Evolutionary conservation across 1,284 basidiomycete genomes (phyloP), one percentile per base, ranked within the genome.

Genomic region (Leccinum solheimii): DNA sequence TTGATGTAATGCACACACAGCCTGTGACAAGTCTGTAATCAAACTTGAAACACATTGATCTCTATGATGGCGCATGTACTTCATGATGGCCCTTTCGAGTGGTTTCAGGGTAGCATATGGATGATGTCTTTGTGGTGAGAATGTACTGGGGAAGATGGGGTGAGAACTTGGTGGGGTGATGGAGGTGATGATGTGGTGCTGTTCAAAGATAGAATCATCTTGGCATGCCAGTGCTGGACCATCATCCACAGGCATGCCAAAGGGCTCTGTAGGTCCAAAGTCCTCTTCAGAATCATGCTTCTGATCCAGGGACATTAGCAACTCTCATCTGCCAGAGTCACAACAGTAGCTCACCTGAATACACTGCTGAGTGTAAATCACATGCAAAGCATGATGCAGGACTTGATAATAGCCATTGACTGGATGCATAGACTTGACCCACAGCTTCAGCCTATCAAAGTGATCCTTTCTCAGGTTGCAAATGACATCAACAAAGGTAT

Each of bases 361-460:
- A 26, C 55, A 5, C 30, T 59, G 58, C 23, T 62, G 61, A 43
- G 55, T 56, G 11, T 62, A 57, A 9, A 73, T 72, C 57, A 65
- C 72, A 70, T 59, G 56, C 27, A 71, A 57, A 32, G 30, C 55
- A 51, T 73, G 72, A 58, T 68, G 49, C 56, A 76, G 60, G 14
- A 74, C 72, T 27, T 76, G 68, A 57, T 72, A 23, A 26, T 68
- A 73, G 16, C 58, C 57, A 45, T 60, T 49, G 32, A 69, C 55
- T 52, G 45, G 61, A 19, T 27, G 27, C 13, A 75, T 68, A 2
- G 52, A 54, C 1, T 13, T 49, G 45, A 75, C 57, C 3, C 30
- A 14, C 1, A 74, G 30, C 13, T 5, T 56, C 8, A 60, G 34
- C 14, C 16, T 56, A n/a, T 14, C 27, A 32, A 6, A 5, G 27